These are phyloP conservation scores for Fusarium euwallaceae DNA, from an alignment of 2,329 filamentous ascomycete species.

Conservation along the genomic window DNA sequence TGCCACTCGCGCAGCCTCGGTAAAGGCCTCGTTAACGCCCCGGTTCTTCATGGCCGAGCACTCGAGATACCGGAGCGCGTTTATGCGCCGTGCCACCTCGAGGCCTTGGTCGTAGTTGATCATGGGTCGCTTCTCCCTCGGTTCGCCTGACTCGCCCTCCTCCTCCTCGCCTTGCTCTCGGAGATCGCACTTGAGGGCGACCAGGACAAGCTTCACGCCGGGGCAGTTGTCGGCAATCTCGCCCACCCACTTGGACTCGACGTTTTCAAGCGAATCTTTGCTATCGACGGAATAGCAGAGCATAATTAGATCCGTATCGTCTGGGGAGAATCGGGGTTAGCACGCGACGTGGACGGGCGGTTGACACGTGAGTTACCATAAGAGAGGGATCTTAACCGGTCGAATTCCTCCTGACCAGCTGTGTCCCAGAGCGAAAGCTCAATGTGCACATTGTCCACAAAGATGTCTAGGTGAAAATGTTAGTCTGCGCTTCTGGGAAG, in stretches of 20 bases:
- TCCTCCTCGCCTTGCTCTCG: constrained; percentile 82
- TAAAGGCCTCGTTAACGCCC: constrained; percentile 98
- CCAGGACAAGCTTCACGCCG: constrained; percentile 92
- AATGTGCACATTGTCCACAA: constrained; percentile 96
- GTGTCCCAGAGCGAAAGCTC: constrained; percentile 99
- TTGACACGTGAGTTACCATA: constrained; percentile 72
- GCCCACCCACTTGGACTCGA: constrained; percentile 97
- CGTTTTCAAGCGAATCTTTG: constrained; percentile 96
- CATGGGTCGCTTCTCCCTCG: constrained; percentile 74
- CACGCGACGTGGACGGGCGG: not conserved
- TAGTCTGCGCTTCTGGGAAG: constrained; percentile 1
- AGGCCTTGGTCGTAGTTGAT: constrained; percentile 94
- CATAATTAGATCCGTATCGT: constrained; percentile 98
- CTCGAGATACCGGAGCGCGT: constrained; percentile 94
- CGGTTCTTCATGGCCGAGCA: constrained; percentile 99
- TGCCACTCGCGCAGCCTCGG: constrained; percentile 94
- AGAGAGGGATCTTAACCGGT: constrained; percentile 92
- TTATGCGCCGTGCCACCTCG: constrained; percentile 90
- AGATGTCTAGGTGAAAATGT: constrained; percentile 80
- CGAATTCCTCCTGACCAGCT: constrained; percentile 98
- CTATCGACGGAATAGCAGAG: constrained; percentile 98
- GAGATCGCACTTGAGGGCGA: constrained; percentile 96
- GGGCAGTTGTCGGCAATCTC: constrained; percentile 99
- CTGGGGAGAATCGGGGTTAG: constrained; percentile 47
- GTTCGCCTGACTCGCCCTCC: constrained; percentile 63